Percentiles rank a stretch among this genome's conserved stretches.
Conservation (phyloP, 331 rosid genomes). For the Saraca asoca region DNA sequence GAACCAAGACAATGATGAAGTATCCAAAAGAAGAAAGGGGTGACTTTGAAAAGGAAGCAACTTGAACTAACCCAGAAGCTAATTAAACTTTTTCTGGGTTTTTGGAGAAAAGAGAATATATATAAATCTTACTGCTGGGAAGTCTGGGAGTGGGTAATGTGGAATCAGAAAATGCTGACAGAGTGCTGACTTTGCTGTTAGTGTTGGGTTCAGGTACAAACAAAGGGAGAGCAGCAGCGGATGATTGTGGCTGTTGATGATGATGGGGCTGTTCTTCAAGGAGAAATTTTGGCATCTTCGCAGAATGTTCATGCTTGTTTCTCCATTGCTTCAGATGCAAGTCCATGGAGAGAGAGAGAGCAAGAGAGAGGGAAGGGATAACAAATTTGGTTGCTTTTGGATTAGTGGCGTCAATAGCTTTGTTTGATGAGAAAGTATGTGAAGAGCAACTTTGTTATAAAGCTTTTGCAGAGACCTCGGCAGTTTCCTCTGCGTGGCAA, state of each 20-base stretch:
- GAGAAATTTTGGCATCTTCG: constrained; percentile 79
- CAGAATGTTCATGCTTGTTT: constrained; percentile 67
- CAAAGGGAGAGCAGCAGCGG: constrained; percentile 69
- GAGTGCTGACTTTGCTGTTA: constrained; percentile 43
- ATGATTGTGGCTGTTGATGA: constrained; percentile 49
- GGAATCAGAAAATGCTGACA: constrained; percentile 52
- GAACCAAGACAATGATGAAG: constrained; percentile 8
- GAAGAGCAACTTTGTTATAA: constrained; percentile 43
- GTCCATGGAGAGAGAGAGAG: constrained; percentile 77
- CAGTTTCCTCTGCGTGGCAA: constrained; percentile 25
- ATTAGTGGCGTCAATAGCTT: constrained; percentile 34
- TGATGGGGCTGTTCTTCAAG: constrained; percentile 32
- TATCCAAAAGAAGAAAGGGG: constrained; percentile 11
- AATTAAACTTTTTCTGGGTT: constrained; percentile 26
- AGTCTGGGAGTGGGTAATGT: constrained; percentile 31
- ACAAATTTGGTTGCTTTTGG: constrained; percentile 22
- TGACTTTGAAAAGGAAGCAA: constrained; percentile 13
- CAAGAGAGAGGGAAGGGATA: constrained; percentile 11
- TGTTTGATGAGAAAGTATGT: constrained; percentile 39
- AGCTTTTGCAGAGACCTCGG: constrained; percentile 42
- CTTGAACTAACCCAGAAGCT: not conserved
- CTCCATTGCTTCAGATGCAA: constrained; percentile 85
- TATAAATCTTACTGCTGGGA: constrained; percentile 46
- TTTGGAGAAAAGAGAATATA: not conserved
- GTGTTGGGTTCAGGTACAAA: constrained; percentile 65